Base-by-base conservation (phyloP, 768 basidiomycete genomes). In the Trametes elegans region DNA sequence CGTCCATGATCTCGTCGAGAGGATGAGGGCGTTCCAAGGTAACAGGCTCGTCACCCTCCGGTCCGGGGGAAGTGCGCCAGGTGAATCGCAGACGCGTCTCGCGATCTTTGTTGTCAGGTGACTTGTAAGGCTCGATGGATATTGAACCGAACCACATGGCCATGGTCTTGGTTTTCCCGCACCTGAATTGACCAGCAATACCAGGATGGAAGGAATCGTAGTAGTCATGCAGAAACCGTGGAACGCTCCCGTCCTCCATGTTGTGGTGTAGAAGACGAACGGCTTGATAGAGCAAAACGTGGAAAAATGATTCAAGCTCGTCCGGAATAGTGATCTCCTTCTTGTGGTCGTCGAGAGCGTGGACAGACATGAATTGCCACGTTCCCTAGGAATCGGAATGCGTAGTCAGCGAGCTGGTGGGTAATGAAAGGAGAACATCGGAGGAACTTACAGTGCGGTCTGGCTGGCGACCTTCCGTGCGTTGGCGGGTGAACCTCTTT, bases 181-280 rank as follows among this genome's bases (percentile, higher is more conserved):
- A n/a, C n/a, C n/a, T n/a, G n/a, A n/a, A n/a, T n/a, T n/a, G n/a
- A n/a, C n/a, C n/a, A n/a, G n/a, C n/a, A n/a, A n/a, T n/a, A n/a
- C n/a, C n/a, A n/a, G n/a, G n/a, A n/a, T n/a, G n/a, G n/a, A n/a
- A n/a, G n/a, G n/a, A n/a, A n/a, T 50, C 49, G 21, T 47, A 57
- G 49, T 57, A 50, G 13, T 18, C 42, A n/a, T 62, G 49, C 38
- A 39, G 31, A 40, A 59, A 62, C 24, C 47, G 43, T 27, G 42
- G 52, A 7, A 40, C 60, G 4, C 23, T 7, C 7, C 18, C 27
- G 29, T 61, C 43, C 7, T 43, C 46, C 24, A 53, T 53, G 47
- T 50, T 64, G 27, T 49, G 47, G 1, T 31, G 49, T n/a, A 62
- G 55, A 32, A 40, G 41, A 5, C 59, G 54, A 45, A 64, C 55